A percentile compares a stretch with the other conserved stretches of the same genome.
Conservation (phyloP, 1,284 basidiomycete species). For the Thecaphora thlaspeos region DNA sequence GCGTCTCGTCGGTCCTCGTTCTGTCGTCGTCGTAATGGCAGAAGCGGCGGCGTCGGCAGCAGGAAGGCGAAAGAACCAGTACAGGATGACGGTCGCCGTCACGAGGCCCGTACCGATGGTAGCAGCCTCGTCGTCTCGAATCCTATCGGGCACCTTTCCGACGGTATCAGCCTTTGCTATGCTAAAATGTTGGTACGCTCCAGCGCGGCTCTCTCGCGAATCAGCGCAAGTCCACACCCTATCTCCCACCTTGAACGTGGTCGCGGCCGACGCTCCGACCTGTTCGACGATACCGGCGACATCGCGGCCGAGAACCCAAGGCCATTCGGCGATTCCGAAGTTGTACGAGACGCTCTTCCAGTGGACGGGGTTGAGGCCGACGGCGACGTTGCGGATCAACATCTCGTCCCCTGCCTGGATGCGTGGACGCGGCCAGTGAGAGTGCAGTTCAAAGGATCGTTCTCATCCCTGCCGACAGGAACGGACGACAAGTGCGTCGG, state of each 20-base stretch:
- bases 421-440: constrained; percentile 15
- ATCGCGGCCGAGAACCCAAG: constrained; percentile 61
- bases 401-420: constrained; percentile 16
- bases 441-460: constrained; percentile 33
- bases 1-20: neutral
- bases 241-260: constrained; percentile 61
- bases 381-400: constrained; percentile 29
- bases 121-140: constrained; percentile 36
- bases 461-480: too few relatives aligned
- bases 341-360: constrained; percentile 42
- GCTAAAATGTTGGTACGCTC: constrained; percentile 39
- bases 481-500: neutral
- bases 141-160: constrained; percentile 15
- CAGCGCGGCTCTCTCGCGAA: constrained; percentile 34
- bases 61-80: constrained; percentile 37
- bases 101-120: constrained; percentile 52
- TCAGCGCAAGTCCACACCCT: constrained; percentile 55
- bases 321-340: constrained; percentile 45
- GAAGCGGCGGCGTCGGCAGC: neutral
- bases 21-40: too few relatives aligned
- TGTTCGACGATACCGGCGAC: constrained; percentile 61
- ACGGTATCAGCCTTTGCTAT: constrained; percentile 32
- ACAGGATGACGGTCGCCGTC: constrained; percentile 51
- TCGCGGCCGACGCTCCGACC: too few relatives aligned
- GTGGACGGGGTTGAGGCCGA: constrained; percentile 50